These are phyloP conservation scores for Stellera chamaejasme DNA, from an alignment of 345 rosid species.

Conservation along the genomic window DNA sequence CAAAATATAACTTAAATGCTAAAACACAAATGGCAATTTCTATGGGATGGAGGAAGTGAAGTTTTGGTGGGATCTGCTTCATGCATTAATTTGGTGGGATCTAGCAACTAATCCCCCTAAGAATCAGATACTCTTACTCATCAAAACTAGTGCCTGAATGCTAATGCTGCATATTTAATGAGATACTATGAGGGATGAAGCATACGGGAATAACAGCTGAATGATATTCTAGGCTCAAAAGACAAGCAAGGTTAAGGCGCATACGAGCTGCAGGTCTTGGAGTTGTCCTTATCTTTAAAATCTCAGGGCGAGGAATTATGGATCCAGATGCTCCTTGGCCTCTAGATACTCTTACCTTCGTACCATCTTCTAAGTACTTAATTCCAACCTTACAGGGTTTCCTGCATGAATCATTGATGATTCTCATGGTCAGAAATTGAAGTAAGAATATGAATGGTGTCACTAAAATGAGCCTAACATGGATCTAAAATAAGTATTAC, in stretches of 20 bases:
- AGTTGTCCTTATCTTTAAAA: slow-evolving; percentile 74
- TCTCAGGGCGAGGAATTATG: slow-evolving; percentile 93
- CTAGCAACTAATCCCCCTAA: too few species aligned
- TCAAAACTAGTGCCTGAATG: too few species aligned
- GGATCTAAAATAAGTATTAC: slow-evolving; percentile 23
- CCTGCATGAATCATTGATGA: slow-evolving; percentile 30
- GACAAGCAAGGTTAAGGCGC: slow-evolving; percentile 7
- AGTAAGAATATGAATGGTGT: neutral
- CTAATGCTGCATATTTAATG: too few species aligned
- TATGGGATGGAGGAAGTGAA: too few species aligned
- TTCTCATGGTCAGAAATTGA: slow-evolving; percentile 1
- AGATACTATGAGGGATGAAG: too few species aligned
- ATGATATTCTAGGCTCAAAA: neutral
- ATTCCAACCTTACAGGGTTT: slow-evolving; percentile 80
- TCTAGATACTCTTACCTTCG: slow-evolving; percentile 91
- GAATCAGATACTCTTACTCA: too few species aligned
- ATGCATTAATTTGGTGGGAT: too few species aligned
- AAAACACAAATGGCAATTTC: too few species aligned
- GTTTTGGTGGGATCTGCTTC: too few species aligned
- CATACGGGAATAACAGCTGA: neutral
- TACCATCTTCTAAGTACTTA: slow-evolving; percentile 89
- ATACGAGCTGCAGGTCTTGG: slow-evolving; percentile 85
- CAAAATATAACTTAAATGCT: too few species aligned
- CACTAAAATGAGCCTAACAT: neutral
- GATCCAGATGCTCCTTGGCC: slow-evolving; percentile 82